phyloP scores from a whole-genome alignment of 2,329 filamentous ascomycete species.

The Apiospora marii region DNA sequence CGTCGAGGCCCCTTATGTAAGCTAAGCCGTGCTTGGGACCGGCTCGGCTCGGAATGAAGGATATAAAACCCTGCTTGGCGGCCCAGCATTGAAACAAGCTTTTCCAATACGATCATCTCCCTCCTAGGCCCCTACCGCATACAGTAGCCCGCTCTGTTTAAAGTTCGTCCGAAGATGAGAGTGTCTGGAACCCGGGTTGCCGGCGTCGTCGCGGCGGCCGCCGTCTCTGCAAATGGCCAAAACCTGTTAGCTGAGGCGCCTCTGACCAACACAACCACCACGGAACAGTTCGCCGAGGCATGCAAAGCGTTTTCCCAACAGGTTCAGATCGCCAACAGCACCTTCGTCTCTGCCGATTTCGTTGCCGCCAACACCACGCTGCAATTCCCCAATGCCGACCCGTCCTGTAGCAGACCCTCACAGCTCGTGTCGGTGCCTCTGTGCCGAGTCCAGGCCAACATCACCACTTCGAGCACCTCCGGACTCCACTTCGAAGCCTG shows the following conservation, averaged over 20 bases:
- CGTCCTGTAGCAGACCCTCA: slow-evolving; percentile 40
- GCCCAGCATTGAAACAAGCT: neutral
- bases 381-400: slow-evolving; percentile 26
- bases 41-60: neutral
- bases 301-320: slow-evolving; percentile 10
- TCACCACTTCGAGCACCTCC: slow-evolving; percentile 44
- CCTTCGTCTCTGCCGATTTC: slow-evolving; percentile 20
- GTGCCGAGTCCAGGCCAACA: slow-evolving; percentile 38
- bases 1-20: too few species aligned
- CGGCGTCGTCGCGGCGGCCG: slow-evolving; percentile 4
- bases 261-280: neutral
- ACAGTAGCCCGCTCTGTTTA: neutral
- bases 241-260: neutral
- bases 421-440: slow-evolving; percentile 34
- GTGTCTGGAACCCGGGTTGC: neutral
- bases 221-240: neutral
- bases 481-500: slow-evolving; percentile 50
- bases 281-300: neutral
- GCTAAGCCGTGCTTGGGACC: too few species aligned
- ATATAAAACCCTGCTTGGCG: neutral
- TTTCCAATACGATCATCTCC: neutral
- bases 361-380: slow-evolving; percentile 23
- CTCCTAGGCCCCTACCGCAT: too few species aligned
- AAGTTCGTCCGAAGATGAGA: slow-evolving; percentile 1
- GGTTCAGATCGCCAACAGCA: slow-evolving; percentile 15